A percentile compares a stretch with the other conserved stretches of the same genome.
These are phyloP conservation scores for Ophidiomyces ophidiicola DNA, from an alignment of 2,329 filamentous ascomycete genomes.

Conservation along the genomic window DNA sequence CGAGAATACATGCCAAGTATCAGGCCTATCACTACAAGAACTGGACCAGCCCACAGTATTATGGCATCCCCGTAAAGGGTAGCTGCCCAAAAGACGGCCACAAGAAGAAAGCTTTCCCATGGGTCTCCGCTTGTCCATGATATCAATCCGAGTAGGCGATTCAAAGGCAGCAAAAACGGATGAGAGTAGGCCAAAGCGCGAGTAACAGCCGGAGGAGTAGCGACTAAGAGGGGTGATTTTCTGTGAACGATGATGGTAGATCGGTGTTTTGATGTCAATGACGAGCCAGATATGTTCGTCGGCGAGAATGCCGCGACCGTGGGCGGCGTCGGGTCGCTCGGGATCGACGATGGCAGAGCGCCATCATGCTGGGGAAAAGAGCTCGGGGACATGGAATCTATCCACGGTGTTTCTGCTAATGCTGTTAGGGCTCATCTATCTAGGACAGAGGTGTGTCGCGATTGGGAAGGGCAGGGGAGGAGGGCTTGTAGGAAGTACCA, in stretches of 20 bases:
- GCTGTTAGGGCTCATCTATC: slow-evolving; percentile 14
- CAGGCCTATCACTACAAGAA: slow-evolving; percentile 64
- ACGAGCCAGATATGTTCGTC: slow-evolving; percentile 57
- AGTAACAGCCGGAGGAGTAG: slow-evolving; percentile 89
- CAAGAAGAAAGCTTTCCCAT: slow-evolving; percentile 90
- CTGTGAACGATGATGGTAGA: slow-evolving; percentile 93
- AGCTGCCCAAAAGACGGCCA: slow-evolving; percentile 73
- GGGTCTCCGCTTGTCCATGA: slow-evolving; percentile 91
- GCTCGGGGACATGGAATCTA: slow-evolving; percentile 41
- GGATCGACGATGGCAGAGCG: slow-evolving; percentile 22
- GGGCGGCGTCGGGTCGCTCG: slow-evolving; percentile 43
- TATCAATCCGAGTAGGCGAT: slow-evolving; percentile 69
- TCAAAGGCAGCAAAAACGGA: slow-evolving; percentile 80
- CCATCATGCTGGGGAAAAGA: slow-evolving; percentile 30
- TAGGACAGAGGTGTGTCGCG: slow-evolving; percentile 1
- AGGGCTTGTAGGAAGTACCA: slow-evolving; percentile 25
- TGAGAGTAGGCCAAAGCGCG: slow-evolving; percentile 91
- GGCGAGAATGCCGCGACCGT: slow-evolving; percentile 89
- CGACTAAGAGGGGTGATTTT: slow-evolving; percentile 83
- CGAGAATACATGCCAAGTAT: slow-evolving; percentile 88
- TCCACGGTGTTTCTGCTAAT: slow-evolving; percentile 40
- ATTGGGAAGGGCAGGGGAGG: slow-evolving; percentile 7
- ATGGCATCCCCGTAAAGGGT: slow-evolving; percentile 76
- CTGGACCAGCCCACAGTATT: slow-evolving; percentile 68
- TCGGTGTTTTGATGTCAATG: slow-evolving; percentile 59